Evolutionary conservation across 1,284 basidiomycete genomes (phyloP).

Genomic region (Boletellus sp.): DNA sequence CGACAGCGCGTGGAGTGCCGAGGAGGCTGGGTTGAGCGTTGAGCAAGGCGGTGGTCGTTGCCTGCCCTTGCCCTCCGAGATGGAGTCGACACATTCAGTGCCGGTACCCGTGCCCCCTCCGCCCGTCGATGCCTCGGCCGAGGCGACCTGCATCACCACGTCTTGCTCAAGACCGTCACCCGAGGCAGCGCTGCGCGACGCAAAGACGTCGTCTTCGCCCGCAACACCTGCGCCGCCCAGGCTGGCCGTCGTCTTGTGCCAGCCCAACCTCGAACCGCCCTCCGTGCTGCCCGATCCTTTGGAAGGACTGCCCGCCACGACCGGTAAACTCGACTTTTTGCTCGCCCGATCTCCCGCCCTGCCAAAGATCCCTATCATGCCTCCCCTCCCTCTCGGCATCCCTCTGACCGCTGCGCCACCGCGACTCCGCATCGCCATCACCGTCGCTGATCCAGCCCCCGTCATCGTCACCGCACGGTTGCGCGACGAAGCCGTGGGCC

Average conservation of each 20-base stretch:
- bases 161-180: neutral
- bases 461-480: slow-evolving; percentile 23
- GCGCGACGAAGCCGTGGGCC: slow-evolving; percentile 33
- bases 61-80: slow-evolving; percentile 26
- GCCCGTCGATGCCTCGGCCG: neutral
- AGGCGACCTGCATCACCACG: slow-evolving; percentile 1
- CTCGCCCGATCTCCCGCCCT: slow-evolving; percentile 51
- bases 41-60: slow-evolving; percentile 36
- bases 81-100: slow-evolving; percentile 12
- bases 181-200: neutral
- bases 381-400: slow-evolving; percentile 17
- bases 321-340: slow-evolving; percentile 59
- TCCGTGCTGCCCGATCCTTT: slow-evolving; percentile 36
- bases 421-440: slow-evolving; percentile 2
- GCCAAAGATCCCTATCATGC: slow-evolving; percentile 24
- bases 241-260: slow-evolving; percentile 1
- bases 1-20: slow-evolving; percentile 55
- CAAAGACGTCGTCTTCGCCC: slow-evolving; percentile 34
- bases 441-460: slow-evolving; percentile 4
- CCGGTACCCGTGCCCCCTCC: neutral
- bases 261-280: neutral
- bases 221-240: slow-evolving; percentile 3
- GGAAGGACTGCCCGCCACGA: slow-evolving; percentile 54
- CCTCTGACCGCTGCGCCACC: neutral
- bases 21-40: slow-evolving; percentile 48